Conservation (phyloP, 345 rosid species). For the Eucalyptus tenuipes region DNA sequence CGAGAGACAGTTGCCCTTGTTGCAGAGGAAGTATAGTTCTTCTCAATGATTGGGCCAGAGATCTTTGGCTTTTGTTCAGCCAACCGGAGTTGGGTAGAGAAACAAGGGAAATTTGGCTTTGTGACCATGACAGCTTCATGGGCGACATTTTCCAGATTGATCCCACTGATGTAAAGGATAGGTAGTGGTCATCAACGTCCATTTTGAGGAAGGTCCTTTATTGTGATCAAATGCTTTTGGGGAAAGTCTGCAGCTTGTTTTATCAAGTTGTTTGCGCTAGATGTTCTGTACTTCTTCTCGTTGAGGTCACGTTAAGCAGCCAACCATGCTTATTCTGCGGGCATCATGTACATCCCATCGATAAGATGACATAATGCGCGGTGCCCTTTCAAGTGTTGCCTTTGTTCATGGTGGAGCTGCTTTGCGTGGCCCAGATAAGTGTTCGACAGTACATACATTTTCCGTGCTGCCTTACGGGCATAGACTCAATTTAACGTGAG, state of each 20-base stretch:
- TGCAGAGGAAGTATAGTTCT: slow-evolving; percentile 47
- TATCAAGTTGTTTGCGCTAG: not conserved
- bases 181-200: not conserved
- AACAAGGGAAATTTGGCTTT: not conserved
- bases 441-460: not conserved
- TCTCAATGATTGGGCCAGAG: not conserved
- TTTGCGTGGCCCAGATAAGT: not conserved
- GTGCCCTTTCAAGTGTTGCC: not conserved
- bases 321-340: not conserved
- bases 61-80: not conserved
- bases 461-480: not conserved
- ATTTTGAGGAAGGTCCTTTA: not conserved
- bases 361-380: not conserved
- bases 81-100: not conserved
- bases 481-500: not conserved
- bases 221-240: not conserved
- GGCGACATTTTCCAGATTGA: not conserved
- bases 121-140: not conserved
- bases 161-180: not conserved
- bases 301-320: not conserved
- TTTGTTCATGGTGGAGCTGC: not conserved
- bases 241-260: not conserved
- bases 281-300: not conserved
- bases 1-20: slow-evolving; percentile 68
- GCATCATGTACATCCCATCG: not conserved